A percentile compares a stretch with the other conserved stretches of the same genome.
Evolutionary conservation across 306 rosid species (phyloP).

Genomic region (Fragaria nilgerrensis): DNA sequence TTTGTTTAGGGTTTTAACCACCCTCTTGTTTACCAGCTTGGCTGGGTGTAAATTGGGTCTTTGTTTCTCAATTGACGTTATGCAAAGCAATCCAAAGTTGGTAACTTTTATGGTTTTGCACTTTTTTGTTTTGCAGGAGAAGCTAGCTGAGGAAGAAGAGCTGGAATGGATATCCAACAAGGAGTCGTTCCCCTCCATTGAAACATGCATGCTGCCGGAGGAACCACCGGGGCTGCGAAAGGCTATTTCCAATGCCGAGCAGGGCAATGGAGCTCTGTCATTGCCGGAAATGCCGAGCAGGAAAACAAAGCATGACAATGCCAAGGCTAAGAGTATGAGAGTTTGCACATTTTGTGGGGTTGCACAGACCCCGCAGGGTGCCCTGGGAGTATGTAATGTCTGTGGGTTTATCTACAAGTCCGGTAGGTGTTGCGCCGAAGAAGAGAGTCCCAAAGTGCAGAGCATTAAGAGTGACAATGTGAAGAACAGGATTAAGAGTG

Average conservation of each 20-base stretch:
- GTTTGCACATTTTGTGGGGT: not conserved
- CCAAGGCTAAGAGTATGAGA: not conserved
- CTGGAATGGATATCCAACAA: slow-evolving; percentile 69
- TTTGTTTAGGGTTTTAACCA: not conserved
- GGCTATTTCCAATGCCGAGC: not conserved
- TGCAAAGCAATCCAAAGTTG: not conserved
- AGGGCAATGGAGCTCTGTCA: not conserved
- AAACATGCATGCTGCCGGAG: slow-evolving; percentile 40
- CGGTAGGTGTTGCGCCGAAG: not conserved
- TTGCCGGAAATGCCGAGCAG: not conserved
- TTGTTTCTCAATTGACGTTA: not conserved
- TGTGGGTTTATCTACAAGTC: not conserved
- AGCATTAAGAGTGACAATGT: not conserved
- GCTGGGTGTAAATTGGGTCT: not conserved
- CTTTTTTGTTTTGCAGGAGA: slow-evolving; percentile 38
- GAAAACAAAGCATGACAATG: not conserved
- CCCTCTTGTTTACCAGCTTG: not conserved
- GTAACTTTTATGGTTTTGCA: not conserved
- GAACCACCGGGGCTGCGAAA: slow-evolving; percentile 15
- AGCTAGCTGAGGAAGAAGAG: slow-evolving; percentile 13
- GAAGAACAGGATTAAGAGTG: not conserved
- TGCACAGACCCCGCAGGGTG: not conserved
- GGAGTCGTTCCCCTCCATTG: slow-evolving; percentile 67
- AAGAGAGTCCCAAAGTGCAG: slow-evolving; percentile 18
- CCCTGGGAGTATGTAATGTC: not conserved